These are phyloP conservation scores for Vaccinium myrtillus DNA, from an alignment of 148 eudicot genomes.

Conservation along the genomic window DNA sequence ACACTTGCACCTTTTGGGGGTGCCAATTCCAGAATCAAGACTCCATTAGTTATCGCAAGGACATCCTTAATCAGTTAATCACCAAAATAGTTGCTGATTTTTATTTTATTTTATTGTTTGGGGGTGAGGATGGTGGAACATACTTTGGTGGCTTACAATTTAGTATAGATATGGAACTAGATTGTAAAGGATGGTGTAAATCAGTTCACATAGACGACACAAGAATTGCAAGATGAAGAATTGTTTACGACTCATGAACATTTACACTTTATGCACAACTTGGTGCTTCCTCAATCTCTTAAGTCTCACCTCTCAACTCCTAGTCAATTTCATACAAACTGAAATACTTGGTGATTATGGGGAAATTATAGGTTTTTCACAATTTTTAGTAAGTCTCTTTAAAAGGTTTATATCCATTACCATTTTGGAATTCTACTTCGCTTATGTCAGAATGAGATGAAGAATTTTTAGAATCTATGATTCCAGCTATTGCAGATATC, in stretches of 20 bases:
- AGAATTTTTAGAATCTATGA: not conserved
- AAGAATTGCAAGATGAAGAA: not conserved
- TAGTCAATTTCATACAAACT: not conserved
- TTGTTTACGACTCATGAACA: not conserved
- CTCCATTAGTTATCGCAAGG: not conserved
- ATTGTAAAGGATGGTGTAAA: not conserved
- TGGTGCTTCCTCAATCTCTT: not conserved
- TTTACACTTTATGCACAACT: not conserved
- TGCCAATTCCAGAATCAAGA: not conserved
- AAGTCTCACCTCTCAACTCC: not conserved
- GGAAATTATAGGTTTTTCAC: not conserved
- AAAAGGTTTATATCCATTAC: not conserved
- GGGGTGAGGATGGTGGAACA: not conserved
- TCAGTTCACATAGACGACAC: not conserved
- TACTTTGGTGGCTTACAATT: not conserved
- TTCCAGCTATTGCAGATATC: not conserved
- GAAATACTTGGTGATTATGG: not conserved
- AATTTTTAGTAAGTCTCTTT: not conserved
- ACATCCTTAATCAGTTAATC: not conserved
- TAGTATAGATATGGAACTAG: not conserved
- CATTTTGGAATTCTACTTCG: not conserved
- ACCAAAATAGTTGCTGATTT: constrained; percentile 2
- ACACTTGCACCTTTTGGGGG: no score
- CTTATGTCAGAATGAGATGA: not conserved
- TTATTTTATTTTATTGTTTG: not conserved